phyloP scores from a whole-genome alignment of 441 rosid genomes.

The Erysimum cheiri region DNA sequence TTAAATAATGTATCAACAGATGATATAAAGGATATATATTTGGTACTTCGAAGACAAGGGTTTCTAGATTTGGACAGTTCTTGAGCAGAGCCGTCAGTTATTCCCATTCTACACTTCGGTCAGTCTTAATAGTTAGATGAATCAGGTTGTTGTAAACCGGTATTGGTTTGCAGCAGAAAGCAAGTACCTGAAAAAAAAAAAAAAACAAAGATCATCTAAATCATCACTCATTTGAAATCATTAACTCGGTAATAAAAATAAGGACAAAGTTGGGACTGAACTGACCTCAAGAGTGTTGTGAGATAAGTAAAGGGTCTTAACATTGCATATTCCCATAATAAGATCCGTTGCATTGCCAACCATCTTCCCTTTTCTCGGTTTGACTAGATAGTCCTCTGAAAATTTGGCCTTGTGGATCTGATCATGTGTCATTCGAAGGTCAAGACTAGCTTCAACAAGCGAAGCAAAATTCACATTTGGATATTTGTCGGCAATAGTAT shows the following conservation, averaged over 20 bases:
- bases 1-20: background rate
- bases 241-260: background rate
- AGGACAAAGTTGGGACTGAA: background rate
- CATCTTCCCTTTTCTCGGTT: background rate
- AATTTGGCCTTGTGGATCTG: conserved; percentile 1
- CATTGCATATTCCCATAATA: conserved; percentile 3
- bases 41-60: conserved; percentile 28
- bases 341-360: background rate
- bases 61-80: conserved; percentile 30
- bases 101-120: conserved; percentile 4
- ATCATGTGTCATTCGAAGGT: conserved; percentile 16
- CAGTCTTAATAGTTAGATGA: conserved; percentile 16
- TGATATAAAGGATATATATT: background rate
- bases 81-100: conserved; percentile 12
- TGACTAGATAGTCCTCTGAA: background rate
- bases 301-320: conserved; percentile 6
- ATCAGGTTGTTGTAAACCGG: conserved; percentile 27
- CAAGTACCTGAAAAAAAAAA: conserved; percentile 21
- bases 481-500: conserved; percentile 22
- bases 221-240: background rate
- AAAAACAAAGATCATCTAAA: background rate
- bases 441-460: conserved; percentile 25
- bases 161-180: background rate
- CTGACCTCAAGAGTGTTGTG: conserved; percentile 20
- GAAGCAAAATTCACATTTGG: conserved; percentile 8